phyloP scores from a whole-genome alignment of 169 alveolate genomes.

The Nephromyces sp. region DNA sequence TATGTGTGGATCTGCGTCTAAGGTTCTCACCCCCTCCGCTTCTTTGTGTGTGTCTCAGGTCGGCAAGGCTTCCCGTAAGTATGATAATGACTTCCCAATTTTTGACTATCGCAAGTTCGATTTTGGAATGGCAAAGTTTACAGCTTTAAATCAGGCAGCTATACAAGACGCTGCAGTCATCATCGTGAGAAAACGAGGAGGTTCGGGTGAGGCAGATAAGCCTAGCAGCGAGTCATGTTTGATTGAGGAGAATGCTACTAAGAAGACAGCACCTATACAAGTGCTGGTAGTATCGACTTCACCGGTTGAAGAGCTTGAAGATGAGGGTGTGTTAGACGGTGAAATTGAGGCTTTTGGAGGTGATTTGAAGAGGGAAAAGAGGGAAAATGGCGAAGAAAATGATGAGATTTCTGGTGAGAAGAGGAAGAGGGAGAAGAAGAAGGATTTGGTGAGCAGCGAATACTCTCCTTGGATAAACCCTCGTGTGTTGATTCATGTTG shows the following conservation, averaged over 20 bases:
- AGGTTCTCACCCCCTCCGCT: too few relatives aligned
- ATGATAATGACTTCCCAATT: slow-evolving; percentile 44
- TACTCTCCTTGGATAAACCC: background rate
- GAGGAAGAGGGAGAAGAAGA: too few relatives aligned
- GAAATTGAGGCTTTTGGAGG: too few relatives aligned
- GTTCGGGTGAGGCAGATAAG: slow-evolving; percentile 7
- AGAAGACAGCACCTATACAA: too few relatives aligned
- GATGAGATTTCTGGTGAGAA: too few relatives aligned
- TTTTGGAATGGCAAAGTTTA: slow-evolving; percentile 55
- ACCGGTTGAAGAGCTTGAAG: too few relatives aligned
- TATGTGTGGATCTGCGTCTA: too few relatives aligned
- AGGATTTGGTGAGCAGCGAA: too few relatives aligned
- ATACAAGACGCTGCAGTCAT: slow-evolving; percentile 46
- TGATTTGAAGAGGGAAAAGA: background rate
- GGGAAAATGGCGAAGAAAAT: too few relatives aligned
- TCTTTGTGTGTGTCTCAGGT: slow-evolving; percentile 12
- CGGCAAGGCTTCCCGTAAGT: slow-evolving; percentile 48
- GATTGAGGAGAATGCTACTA: too few relatives aligned
- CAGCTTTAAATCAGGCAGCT: slow-evolving; percentile 47
- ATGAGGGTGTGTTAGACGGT: too few relatives aligned
- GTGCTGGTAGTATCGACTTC: too few relatives aligned
- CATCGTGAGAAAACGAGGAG: slow-evolving; percentile 8
- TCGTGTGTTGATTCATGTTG: background rate
- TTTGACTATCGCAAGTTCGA: slow-evolving; percentile 52
- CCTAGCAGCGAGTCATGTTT: slow-evolving; percentile 15